These are phyloP conservation scores for Saturnispora sanitii DNA, from an alignment of 805 yeast species.

Conservation along the genomic window DNA sequence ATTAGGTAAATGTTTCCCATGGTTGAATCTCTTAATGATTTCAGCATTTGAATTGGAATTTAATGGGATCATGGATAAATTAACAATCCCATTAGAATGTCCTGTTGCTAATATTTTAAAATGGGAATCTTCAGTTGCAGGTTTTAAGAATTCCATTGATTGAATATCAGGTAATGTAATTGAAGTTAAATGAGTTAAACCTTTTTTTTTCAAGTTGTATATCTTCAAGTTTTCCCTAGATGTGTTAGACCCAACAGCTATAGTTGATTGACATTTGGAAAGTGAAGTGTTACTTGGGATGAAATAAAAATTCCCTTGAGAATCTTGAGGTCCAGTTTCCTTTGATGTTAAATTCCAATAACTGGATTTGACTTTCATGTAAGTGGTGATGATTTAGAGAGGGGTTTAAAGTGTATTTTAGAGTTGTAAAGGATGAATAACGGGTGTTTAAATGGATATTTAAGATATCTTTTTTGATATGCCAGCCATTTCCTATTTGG, in stretches of 20 bases:
- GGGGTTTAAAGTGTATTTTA: too few species aligned
- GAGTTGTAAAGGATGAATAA: not conserved
- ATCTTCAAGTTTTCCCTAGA: constrained; percentile 38
- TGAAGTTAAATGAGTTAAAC: constrained; percentile 49
- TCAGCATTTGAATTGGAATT: constrained; percentile 45
- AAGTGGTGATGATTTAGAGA: not conserved
- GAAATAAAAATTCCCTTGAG: constrained; percentile 10
- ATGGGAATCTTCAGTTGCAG: constrained; percentile 14
- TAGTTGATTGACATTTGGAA: constrained; percentile 25
- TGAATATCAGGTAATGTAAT: constrained; percentile 47
- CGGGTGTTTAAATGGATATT: not conserved
- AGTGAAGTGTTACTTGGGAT: constrained; percentile 32
- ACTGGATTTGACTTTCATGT: constrained; percentile 14
- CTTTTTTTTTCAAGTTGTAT: constrained; percentile 32
- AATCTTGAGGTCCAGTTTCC: not conserved
- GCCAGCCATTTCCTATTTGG: constrained; percentile 8
- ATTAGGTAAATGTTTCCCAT: constrained; percentile 45
- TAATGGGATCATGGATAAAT: constrained; percentile 58
- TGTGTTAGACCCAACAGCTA: constrained; percentile 47
- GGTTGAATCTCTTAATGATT: constrained; percentile 71
- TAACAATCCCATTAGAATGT: constrained; percentile 65
- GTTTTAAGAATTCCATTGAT: constrained; percentile 40
- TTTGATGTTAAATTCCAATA: constrained; percentile 25
- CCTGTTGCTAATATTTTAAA: constrained; percentile 52
- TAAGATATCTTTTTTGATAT: not conserved